Base-by-base conservation (phyloP, 495 filamentous ascomycete genomes). In the Xylaria venustula region DNA sequence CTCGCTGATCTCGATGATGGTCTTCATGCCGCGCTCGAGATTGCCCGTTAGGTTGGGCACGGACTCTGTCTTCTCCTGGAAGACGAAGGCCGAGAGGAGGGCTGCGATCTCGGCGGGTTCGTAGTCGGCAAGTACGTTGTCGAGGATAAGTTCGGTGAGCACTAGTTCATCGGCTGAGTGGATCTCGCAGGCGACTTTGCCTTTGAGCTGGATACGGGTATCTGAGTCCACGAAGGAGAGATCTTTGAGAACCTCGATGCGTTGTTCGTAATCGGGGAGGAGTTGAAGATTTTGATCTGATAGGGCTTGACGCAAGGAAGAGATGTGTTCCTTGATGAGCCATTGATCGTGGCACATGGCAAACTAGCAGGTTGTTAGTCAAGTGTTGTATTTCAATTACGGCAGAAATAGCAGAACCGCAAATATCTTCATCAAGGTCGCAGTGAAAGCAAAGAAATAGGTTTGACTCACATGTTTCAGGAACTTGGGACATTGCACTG, bases 141-240 rank as follows among this genome's bases (percentile, higher is more conserved):
- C 95, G 15, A 98, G 86, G 48, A 98, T 88, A 3, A 98, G 83
- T 71, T 98, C 94, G 1, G 94, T 98, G 25, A 98, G 84, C 7
- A 98, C 92, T n/a, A 98, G 84, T 73, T 98, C 94, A 70, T 97
- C 94, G 17, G 93, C 92, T 3, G 93, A 97, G 77, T 98, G 95
- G 63, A 98, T 90, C 81, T 98, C 94, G 77, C 94, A 98, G 17
- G 94, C 94, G 30, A 98, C 94, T 75, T 97, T 96, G 72, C 94
- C 94, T 77, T 98, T 98, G 61, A 98, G 81, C 75, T 93, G 88
- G 32, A 98, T 93, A 46, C 92, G 85, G 34, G 83, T 87, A 46
- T 86, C 83, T 1, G 87, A 85, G 73, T 98, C 94, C 55, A 98
- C 88, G 64, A 98, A 98, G 2, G 85, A 86, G 11, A 98, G 81